These are phyloP conservation scores for Zymoseptoria pseudotritici DNA, from an alignment of 2,329 filamentous ascomycete species.

Conservation along the genomic window DNA sequence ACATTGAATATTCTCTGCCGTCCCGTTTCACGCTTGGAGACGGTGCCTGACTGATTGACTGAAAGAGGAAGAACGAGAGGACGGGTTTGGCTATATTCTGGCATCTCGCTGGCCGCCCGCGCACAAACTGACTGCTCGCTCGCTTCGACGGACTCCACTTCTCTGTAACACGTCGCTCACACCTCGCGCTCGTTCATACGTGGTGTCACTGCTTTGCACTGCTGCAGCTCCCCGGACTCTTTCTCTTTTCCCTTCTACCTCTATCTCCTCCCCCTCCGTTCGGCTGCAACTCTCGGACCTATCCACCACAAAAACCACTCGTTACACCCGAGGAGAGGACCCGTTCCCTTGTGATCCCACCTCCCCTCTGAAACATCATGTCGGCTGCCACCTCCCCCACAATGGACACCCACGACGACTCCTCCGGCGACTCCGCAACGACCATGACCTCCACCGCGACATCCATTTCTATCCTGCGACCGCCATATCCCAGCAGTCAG, in stretches of 20 bases:
- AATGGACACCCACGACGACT: background rate
- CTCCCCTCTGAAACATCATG: background rate
- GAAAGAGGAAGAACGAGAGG: background rate
- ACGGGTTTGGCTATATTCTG: background rate
- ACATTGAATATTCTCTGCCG: background rate
- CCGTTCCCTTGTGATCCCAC: background rate
- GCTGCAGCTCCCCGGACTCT: background rate
- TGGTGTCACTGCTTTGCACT: background rate
- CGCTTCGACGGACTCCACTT: background rate
- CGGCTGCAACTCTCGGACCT: background rate
- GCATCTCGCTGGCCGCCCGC: background rate
- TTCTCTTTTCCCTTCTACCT: background rate
- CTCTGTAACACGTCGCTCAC: background rate
- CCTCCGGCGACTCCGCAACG: background rate
- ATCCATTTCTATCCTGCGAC: background rate
- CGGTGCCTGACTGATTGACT: no score
- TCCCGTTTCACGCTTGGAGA: background rate
- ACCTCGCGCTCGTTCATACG: background rate
- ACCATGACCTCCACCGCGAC: background rate
- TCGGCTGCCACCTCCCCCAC: background rate
- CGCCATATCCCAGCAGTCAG: background rate
- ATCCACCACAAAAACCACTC: background rate
- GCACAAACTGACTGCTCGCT: background rate
- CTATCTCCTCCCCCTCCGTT: background rate
- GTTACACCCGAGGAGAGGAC: background rate